phyloP scores from a whole-genome alignment of 2,329 filamentous ascomycete species.

The Cladosporium sp. region DNA sequence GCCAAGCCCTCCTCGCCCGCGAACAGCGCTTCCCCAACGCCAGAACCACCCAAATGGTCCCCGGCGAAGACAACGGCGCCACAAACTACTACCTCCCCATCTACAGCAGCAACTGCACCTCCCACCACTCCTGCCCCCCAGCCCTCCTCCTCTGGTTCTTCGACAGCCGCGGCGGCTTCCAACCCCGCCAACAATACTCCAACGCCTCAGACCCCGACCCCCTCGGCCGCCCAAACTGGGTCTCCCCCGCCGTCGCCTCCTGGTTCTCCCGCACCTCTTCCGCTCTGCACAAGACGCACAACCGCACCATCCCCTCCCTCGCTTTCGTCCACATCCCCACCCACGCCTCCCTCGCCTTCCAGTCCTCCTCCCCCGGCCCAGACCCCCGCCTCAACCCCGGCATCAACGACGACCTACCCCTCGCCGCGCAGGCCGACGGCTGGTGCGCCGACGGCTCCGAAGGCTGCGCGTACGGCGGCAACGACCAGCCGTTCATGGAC shows the following conservation, averaged over 20 bases:
- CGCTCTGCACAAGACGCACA: constrained; percentile 10
- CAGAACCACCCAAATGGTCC: constrained; percentile 41
- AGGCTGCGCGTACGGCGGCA: constrained; percentile 33
- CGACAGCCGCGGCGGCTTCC: constrained; percentile 55
- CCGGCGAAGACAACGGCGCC: constrained; percentile 34
- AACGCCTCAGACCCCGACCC: constrained; percentile 22
- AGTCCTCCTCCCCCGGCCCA: constrained; percentile 34
- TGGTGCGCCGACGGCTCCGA: constrained; percentile 28
- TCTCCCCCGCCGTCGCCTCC: constrained; percentile 37
- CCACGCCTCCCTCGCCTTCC: constrained; percentile 37
- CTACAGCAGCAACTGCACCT: constrained; percentile 38
- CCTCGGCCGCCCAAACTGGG: constrained; percentile 38
- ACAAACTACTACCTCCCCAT: constrained; percentile 53
- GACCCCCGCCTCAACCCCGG: constrained; percentile 39
- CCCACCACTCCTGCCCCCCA: constrained; percentile 26
- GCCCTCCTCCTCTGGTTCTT: constrained; percentile 63
- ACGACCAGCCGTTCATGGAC: constrained; percentile 58
- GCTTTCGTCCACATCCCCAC: constrained; percentile 52
- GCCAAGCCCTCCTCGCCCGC: constrained; percentile 35
- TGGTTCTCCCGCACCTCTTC: constrained; percentile 39
- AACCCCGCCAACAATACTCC: constrained; percentile 36
- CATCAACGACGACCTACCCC: constrained; percentile 39
- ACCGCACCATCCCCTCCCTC: constrained; percentile 40
- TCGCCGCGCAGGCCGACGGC: constrained; percentile 38
- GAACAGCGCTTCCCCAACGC: constrained; percentile 34